These are phyloP conservation scores for Crepidotus variabilis DNA, from an alignment of 768 basidiomycete species.

Conservation along the genomic window DNA sequence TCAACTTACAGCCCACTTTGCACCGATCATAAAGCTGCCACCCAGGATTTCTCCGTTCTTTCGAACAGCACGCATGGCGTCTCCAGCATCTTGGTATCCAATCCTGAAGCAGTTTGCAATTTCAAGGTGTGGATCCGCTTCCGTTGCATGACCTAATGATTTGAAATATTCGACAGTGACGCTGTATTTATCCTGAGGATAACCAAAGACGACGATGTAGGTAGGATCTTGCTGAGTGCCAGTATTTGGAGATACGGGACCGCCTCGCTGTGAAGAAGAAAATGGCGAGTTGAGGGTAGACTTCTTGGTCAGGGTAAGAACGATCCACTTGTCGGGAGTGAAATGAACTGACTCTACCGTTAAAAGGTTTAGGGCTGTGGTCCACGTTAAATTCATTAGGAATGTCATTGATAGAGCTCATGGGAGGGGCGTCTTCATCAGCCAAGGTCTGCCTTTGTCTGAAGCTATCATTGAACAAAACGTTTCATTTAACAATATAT, in stretches of 20 bases:
- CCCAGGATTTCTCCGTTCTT: conserved; percentile 79
- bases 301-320: conserved; percentile 23
- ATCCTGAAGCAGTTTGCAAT: conserved; percentile 81
- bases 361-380: conserved; percentile 36
- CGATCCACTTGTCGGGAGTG: not conserved
- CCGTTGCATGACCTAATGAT: conserved; percentile 67
- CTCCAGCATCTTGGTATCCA: conserved; percentile 65
- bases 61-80: conserved; percentile 74
- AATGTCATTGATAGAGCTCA: conserved; percentile 70
- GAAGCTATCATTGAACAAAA: not conserved
- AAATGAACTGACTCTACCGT: conserved; percentile 37
- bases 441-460: conserved; percentile 60
- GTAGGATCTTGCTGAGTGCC: conserved; percentile 35
- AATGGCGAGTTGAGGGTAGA: conserved; percentile 40
- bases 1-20: conserved; percentile 75
- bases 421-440: conserved; percentile 82
- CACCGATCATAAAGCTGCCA: conserved; percentile 81
- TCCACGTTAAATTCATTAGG: conserved; percentile 52
- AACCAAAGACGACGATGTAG: conserved; percentile 85
- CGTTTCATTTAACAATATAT: conserved; percentile 2
- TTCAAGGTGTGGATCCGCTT: conserved; percentile 62
- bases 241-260: conserved; percentile 23
- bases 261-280: conserved; percentile 26
- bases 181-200: conserved; percentile 75
- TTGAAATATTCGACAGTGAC: conserved; percentile 71